Base-by-base conservation (phyloP, 441 rosid species). In the Cnidoscolus chayamansa region DNA sequence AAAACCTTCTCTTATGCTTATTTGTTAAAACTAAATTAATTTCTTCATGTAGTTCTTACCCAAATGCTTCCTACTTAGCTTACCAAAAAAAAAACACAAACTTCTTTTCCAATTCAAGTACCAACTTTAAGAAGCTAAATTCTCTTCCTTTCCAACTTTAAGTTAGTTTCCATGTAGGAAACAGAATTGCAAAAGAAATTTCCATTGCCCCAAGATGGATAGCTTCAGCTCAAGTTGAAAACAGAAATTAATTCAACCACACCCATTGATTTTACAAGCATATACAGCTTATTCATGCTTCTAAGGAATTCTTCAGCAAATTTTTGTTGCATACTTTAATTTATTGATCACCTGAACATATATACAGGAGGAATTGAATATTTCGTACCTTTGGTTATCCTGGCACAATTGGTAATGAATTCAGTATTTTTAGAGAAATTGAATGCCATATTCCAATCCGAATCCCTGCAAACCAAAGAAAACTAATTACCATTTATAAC, bases 381-480 rank as follows among this genome's bases (percentile, higher is more conserved):
- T n/a, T n/a, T 37, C 37, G 20, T 73, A 83, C 99, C 99, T 77
- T 84, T 82, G 37, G 89, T 83, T 79, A 72, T 76, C 77, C 63
- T 70, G 67, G 86, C 89, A 74, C 99, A 95, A 2, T 82, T 71
- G 43, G 82, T 59, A 66, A 95, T 81, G 83, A 95, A 92, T 15
- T 75, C 62, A 12, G 93, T 67, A n/a, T 86, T 77, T 47, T 78
- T 68, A 32, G 97, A 84, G 82, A 92, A 94, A 84, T 94, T 90
- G 81, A 94, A 94, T 0, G 97, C 97, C 74, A 74, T 88, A 70
- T 89, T 76, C 89, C 93, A 92, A 80, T 94, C 98, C 68, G 79
- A 81, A 77, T 92, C 90, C 72, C 97, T 92, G 87, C 65, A 80
- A 86, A 31, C 65, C 63, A 54, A 31, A 0, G 13, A 2, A 19